A percentile compares a stretch with the other conserved stretches of the same genome.
These are phyloP conservation scores for Fallopia convolvulus DNA, from an alignment of 148 eudicot species.

Conservation along the genomic window DNA sequence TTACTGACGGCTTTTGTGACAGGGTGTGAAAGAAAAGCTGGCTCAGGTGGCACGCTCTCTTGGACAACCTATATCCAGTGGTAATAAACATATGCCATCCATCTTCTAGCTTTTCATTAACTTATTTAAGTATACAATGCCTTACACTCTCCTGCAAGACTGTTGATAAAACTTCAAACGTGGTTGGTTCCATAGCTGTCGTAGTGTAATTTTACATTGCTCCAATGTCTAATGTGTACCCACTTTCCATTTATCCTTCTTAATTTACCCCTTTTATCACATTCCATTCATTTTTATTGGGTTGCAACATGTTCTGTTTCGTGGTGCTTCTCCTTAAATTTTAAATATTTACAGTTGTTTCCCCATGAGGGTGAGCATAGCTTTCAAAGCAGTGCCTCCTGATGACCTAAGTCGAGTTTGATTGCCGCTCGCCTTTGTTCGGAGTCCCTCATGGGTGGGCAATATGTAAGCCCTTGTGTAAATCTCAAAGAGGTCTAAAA, in stretches of 20 bases:
- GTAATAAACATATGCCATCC: conserved; percentile 23
- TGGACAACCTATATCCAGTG: conserved; percentile 35
- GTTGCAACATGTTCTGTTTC: neutral
- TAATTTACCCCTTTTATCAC: neutral
- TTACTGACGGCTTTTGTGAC: conserved; percentile 17
- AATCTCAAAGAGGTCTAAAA: too few species aligned
- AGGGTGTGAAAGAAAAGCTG: conserved; percentile 70
- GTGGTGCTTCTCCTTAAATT: neutral
- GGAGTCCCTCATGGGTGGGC: too few species aligned
- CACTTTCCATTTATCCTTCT: neutral
- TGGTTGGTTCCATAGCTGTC: neutral
- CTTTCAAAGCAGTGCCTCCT: neutral
- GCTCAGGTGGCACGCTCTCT: conserved; percentile 62
- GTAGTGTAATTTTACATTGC: neutral
- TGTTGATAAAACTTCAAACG: neutral
- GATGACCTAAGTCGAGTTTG: too few species aligned
- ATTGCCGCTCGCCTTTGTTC: too few species aligned
- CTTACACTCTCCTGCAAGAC: neutral
- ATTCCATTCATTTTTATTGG: neutral
- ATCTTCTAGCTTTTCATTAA: neutral
- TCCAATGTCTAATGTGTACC: neutral
- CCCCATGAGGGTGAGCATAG: neutral
- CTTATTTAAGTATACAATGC: neutral
- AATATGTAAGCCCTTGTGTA: too few species aligned
- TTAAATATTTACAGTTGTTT: neutral